Base-by-base conservation (phyloP, 1,284 basidiomycete genomes). In the Thecaphora frezii region DNA sequence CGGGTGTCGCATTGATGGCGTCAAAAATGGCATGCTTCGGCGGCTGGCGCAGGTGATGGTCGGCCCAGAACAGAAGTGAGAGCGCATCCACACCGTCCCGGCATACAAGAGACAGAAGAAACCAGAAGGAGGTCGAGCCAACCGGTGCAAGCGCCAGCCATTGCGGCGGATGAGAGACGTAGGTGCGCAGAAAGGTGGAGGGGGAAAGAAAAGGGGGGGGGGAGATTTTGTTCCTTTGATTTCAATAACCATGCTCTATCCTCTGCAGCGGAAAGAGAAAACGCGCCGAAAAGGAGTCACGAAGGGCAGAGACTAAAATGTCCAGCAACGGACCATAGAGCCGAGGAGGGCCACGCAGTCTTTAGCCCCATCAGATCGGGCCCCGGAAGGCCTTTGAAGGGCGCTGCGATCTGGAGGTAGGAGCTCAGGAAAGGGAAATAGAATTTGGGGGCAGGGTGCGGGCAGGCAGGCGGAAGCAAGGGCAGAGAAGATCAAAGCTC, bases 401-500 rank as follows among this genome's bases (percentile, higher is more conserved):
- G n/a, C n/a, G 38, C 38, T 41, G 19, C 40, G 12, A 41, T 21
- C 8, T 9, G 12, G 21, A 41, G 13, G 12, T 14, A 38, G 39
- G 45, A 37, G 46, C 25, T 36, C 33, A 22, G 10, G 19, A 14
- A 41, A 41, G 18, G 9, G 21, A 5, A 22, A 22, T 40, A 22
- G 38, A 40, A 22, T 10, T 12, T 12, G 33, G 33, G 33, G 33
- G n/a, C 40, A 42, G 18, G 40, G 16, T 16, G 19, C 16, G n/a
- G n/a, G n/a, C n/a, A n/a, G n/a, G n/a, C n/a, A n/a, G n/a, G n/a
- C n/a, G n/a, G n/a, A n/a, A n/a, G n/a, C n/a, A n/a, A 21, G 25
- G n/a, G 25, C 24, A 19, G 13, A 12, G 22, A 10, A 22, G 13
- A 38, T 53, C 59, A 76, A 46, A 76, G 71, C 57, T 76, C 73